Evolutionary conservation across 768 basidiomycete genomes (phyloP).

Genomic region (Gautieria morchelliformis): DNA sequence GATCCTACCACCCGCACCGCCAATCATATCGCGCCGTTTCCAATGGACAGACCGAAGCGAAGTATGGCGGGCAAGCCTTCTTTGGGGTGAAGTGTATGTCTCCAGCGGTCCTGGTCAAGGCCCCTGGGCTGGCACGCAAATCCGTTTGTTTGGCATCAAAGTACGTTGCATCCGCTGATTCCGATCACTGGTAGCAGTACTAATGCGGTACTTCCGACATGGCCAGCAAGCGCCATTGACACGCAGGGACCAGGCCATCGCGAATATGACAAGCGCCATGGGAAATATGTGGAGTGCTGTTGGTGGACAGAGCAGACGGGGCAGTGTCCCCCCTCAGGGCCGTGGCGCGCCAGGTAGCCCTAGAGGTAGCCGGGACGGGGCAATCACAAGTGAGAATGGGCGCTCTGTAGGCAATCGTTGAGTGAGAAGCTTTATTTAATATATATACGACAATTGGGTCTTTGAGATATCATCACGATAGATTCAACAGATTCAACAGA

Average conservation of each 20-base stretch:
- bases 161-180: background rate
- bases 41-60: constrained; percentile 91
- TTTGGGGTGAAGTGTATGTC: constrained; percentile 95
- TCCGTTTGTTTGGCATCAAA: constrained; percentile 55
- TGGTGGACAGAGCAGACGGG: background rate
- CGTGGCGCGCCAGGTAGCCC: background rate
- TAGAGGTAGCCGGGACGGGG: background rate
- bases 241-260: constrained; percentile 6
- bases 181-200: background rate
- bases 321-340: background rate
- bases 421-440: background rate
- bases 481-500: too few relatives aligned
- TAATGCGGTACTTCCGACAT: background rate
- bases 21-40: constrained; percentile 64
- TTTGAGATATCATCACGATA: too few relatives aligned
- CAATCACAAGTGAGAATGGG: background rate
- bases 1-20: constrained; percentile 63
- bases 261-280: constrained; percentile 7
- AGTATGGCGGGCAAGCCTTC: constrained; percentile 85
- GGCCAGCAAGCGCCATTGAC: constrained; percentile 7
- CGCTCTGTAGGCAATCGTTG: background rate
- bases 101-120: constrained; percentile 79
- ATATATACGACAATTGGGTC: too few relatives aligned
- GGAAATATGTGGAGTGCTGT: constrained; percentile 9
- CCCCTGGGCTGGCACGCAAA: constrained; percentile 85